Evolutionary conservation across 139 green algal genomes (phyloP).

Genomic region (Zygnema circumcarinatum): DNA sequence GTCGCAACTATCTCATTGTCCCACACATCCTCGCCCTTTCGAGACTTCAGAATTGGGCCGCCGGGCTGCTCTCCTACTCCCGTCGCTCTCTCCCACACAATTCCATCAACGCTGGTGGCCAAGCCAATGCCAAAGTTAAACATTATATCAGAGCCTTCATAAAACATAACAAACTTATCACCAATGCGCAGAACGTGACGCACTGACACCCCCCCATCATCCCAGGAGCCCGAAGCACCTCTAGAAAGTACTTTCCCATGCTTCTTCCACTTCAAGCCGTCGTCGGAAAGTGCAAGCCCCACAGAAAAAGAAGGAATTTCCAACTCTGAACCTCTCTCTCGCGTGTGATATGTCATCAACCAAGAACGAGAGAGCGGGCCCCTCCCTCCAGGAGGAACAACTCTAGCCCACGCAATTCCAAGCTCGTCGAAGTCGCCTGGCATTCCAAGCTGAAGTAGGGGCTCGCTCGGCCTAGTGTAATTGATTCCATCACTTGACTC

Average conservation of each 20-base stretch:
- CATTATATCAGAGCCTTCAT: conserved; percentile 20
- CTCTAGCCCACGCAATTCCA: conserved; percentile 18
- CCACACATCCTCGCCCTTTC: conserved; percentile 33
- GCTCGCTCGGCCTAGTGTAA: background rate
- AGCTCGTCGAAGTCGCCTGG: conserved; percentile 20
- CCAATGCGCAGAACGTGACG: conserved; percentile 13
- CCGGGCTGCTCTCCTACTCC: conserved; percentile 5
- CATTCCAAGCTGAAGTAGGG: conserved; percentile 9
- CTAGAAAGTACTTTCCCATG: conserved; percentile 25
- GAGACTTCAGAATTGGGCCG: conserved; percentile 6
- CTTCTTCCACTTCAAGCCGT: conserved; percentile 8
- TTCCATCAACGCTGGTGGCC: conserved; percentile 1
- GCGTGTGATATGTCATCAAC: conserved; percentile 45
- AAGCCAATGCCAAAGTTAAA: conserved; percentile 36
- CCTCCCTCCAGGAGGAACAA: background rate
- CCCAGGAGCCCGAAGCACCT: conserved; percentile 5
- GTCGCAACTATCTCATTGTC: conserved; percentile 32
- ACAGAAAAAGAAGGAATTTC: conserved; percentile 4
- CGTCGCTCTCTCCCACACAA: conserved; percentile 31
- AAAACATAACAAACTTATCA: conserved; percentile 16
- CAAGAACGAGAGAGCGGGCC: background rate
- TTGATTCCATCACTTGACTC: conserved; percentile 5
- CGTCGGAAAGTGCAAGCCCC: background rate
- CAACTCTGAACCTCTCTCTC: background rate
- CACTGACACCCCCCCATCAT: conserved; percentile 37